phyloP scores from a whole-genome alignment of 495 filamentous ascomycete genomes.

The Trypethelium eluteriae region DNA sequence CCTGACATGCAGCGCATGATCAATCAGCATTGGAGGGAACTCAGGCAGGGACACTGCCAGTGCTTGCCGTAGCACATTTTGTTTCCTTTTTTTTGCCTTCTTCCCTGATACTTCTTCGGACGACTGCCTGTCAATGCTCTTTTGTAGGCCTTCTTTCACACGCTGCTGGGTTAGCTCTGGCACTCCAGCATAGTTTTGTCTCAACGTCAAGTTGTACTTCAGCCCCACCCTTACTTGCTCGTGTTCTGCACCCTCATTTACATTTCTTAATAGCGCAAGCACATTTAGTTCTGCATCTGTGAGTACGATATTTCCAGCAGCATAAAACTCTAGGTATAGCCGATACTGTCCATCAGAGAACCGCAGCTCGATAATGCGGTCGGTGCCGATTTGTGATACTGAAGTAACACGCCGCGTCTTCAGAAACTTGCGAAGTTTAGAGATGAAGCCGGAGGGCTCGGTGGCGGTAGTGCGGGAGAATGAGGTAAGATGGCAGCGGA shows the following conservation, averaged over 20 bases:
- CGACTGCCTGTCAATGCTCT: slow-evolving; percentile 50
- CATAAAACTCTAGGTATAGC: slow-evolving; percentile 92
- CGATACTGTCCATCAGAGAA: slow-evolving; percentile 87
- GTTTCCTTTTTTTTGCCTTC: slow-evolving; percentile 66
- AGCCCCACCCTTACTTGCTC: slow-evolving; percentile 65
- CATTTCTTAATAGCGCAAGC: slow-evolving; percentile 70
- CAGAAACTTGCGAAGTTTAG: slow-evolving; percentile 74
- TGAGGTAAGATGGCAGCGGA: slow-evolving; percentile 87
- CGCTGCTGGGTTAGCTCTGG: slow-evolving; percentile 66
- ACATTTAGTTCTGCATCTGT: slow-evolving; percentile 75
- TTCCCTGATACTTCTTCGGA: slow-evolving; percentile 48
- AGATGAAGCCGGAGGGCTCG: slow-evolving; percentile 74
- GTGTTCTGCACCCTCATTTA: slow-evolving; percentile 65
- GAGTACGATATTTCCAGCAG: slow-evolving; percentile 87
- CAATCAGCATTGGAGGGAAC: slow-evolving; percentile 75
- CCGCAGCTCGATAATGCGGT: slow-evolving; percentile 83
- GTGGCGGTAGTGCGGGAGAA: slow-evolving; percentile 80
- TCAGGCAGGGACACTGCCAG: slow-evolving; percentile 77
- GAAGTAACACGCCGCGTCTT: slow-evolving; percentile 77
- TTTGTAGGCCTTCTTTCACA: slow-evolving; percentile 59
- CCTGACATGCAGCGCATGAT: slow-evolving; percentile 68
- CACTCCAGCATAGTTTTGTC: slow-evolving; percentile 72
- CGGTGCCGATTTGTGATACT: slow-evolving; percentile 80
- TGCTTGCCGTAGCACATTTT: slow-evolving; percentile 67
- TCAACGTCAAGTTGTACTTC: slow-evolving; percentile 69